phyloP scores from a whole-genome alignment of 805 yeast species.

The Jamesozyma piceae region DNA sequence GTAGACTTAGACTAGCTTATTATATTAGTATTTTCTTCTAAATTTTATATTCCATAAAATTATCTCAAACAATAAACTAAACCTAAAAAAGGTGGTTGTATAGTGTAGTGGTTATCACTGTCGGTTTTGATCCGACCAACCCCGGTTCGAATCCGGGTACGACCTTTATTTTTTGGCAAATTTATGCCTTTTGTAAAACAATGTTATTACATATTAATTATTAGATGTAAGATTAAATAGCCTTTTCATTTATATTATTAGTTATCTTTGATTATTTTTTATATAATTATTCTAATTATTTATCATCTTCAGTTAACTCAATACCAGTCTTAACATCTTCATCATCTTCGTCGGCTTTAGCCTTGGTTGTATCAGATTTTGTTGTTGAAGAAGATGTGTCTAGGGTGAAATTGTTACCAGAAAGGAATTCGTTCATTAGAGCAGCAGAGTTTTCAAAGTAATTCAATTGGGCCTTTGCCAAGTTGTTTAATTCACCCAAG shows the following conservation, averaged over 20 bases:
- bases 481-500: constrained; percentile 54
- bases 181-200: too few species aligned
- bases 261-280: not conserved
- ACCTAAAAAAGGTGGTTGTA: too few species aligned
- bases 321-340: not conserved
- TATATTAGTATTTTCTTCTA: too few species aligned
- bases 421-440: constrained; percentile 49
- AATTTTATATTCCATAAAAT: too few species aligned
- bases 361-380: not conserved
- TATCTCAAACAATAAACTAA: too few species aligned
- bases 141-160: constrained; percentile 83
- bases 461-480: constrained; percentile 70
- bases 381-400: not conserved
- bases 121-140: constrained; percentile 75
- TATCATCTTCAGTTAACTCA: not conserved
- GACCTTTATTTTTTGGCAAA: constrained; percentile 41
- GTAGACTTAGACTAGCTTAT: too few species aligned
- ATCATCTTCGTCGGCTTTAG: not conserved
- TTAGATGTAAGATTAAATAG: too few species aligned
- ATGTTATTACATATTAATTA: too few species aligned
- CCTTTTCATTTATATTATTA: not conserved
- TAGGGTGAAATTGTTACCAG: not conserved
- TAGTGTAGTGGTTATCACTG: constrained; percentile 77
- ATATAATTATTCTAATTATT: not conserved
- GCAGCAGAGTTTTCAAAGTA: constrained; percentile 70